Evolutionary conservation across 306 rosid genomes (phyloP).

Genomic region (Fragaria ananassa): DNA sequence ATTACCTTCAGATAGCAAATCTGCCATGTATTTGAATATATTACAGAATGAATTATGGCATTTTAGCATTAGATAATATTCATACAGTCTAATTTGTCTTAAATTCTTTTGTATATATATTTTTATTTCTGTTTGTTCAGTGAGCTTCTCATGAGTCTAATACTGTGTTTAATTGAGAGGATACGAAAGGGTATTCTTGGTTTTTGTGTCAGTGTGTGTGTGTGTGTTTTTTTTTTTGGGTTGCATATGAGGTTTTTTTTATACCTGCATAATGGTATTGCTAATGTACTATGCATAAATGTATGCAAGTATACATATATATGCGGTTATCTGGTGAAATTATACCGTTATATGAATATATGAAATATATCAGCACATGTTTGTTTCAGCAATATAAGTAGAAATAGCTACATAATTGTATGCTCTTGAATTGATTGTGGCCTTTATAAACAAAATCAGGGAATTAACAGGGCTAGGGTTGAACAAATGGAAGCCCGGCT

Average conservation of each 20-base stretch:
- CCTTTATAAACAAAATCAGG: constrained; percentile 43
- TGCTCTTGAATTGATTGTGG: constrained; percentile 17
- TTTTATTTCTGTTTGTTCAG: background rate
- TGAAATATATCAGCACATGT: background rate
- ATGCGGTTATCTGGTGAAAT: background rate
- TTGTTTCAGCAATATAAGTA: background rate
- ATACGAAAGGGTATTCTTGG: background rate
- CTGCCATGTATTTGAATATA: background rate
- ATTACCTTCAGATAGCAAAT: constrained; percentile 3
- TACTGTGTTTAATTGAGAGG: background rate
- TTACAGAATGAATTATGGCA: background rate
- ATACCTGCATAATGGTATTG: background rate
- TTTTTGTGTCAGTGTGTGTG: background rate
- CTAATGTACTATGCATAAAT: background rate
- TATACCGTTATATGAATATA: background rate
- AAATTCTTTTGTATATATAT: background rate
- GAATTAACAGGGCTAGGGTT: constrained; percentile 75
- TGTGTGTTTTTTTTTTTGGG: background rate
- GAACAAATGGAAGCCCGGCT: constrained; percentile 92
- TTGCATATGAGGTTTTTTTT: background rate
- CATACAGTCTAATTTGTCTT: background rate
- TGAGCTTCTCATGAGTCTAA: background rate
- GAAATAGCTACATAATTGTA: background rate
- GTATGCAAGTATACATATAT: too few relatives aligned
- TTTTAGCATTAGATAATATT: background rate